Percentiles rank a stretch among this genome's conserved stretches.
Evolutionary conservation across 805 yeast species (phyloP).

Genomic region (Kazachstania africana): DNA sequence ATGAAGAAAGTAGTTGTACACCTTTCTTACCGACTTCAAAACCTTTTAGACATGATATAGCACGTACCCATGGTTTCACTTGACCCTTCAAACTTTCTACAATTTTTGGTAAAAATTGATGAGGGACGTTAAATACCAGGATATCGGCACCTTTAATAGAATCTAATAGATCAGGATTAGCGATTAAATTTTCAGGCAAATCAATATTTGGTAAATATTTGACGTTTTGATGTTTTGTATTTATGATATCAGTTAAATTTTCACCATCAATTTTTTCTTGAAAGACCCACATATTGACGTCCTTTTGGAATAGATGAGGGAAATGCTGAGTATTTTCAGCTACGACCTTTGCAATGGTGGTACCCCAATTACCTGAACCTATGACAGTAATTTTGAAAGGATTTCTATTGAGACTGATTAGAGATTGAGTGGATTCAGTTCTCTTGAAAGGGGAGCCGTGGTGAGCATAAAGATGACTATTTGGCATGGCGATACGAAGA

Average conservation of each 20-base stretch:
- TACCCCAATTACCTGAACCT: slow-evolving; percentile 98
- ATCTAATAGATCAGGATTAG: slow-evolving; percentile 70
- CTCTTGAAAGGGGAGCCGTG: slow-evolving; percentile 1
- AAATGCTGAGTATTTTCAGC: slow-evolving; percentile 75
- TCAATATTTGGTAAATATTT: slow-evolving; percentile 78
- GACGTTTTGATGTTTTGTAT: slow-evolving; percentile 83
- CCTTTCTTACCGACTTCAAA: slow-evolving; percentile 79
- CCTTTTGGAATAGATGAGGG: slow-evolving; percentile 55
- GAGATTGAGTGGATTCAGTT: slow-evolving; percentile 5
- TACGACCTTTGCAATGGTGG: slow-evolving; percentile 88
- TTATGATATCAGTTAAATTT: slow-evolving; percentile 81
- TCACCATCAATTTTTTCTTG: slow-evolving; percentile 72
- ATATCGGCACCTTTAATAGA: slow-evolving; percentile 75
- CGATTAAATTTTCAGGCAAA: slow-evolving; percentile 76
- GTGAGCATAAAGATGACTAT: too few species aligned
- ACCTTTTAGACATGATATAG: slow-evolving; percentile 92
- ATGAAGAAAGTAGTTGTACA: slow-evolving; percentile 68
- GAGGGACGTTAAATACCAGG: slow-evolving; percentile 89
- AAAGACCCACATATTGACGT: slow-evolving; percentile 93
- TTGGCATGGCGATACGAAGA: too few species aligned
- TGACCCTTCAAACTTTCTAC: slow-evolving; percentile 68
- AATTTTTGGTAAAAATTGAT: slow-evolving; percentile 78
- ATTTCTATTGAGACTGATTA: slow-evolving; percentile 4
- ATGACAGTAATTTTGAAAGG: slow-evolving; percentile 58
- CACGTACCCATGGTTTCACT: slow-evolving; percentile 59